phyloP scores from a whole-genome alignment of 257 asterid genomes.

The Vinca minor region DNA sequence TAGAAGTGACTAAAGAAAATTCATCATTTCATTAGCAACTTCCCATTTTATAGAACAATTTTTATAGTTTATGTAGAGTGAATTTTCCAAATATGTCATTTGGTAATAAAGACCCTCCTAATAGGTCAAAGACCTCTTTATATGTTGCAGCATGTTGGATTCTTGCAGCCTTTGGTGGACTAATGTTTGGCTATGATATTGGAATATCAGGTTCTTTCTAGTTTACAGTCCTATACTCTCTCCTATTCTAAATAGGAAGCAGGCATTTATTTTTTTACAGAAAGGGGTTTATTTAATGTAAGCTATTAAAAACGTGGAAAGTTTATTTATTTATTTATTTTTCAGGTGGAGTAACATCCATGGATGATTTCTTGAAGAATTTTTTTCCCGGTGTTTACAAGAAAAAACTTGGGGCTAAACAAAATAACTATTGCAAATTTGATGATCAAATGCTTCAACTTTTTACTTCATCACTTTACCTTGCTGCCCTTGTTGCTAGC shows the following conservation, averaged over 20 bases:
- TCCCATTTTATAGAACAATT: too few species aligned
- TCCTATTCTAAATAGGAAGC: too few species aligned
- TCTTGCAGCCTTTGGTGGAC: slow-evolving; percentile 24
- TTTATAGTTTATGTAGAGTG: background rate
- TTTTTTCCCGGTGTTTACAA: slow-evolving; percentile 38
- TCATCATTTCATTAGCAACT: too few species aligned
- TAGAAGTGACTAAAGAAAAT: too few species aligned
- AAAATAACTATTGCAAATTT: slow-evolving; percentile 49
- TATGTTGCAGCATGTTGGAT: slow-evolving; percentile 21
- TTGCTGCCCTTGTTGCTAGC: slow-evolving; percentile 40
- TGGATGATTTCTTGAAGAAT: slow-evolving; percentile 41
- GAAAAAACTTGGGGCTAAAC: slow-evolving; percentile 29
- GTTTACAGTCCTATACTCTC: too few species aligned
- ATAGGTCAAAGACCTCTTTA: slow-evolving; percentile 13
- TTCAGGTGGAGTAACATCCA: slow-evolving; percentile 61
- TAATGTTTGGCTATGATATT: slow-evolving; percentile 27
- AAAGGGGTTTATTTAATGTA: too few species aligned
- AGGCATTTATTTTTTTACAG: background rate
- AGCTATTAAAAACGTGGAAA: background rate
- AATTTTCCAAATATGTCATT: background rate
- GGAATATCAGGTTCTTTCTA: slow-evolving; percentile 24
- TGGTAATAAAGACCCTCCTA: background rate
- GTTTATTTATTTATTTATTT: too few species aligned
- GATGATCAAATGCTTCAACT: slow-evolving; percentile 37
- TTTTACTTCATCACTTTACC: slow-evolving; percentile 51